A percentile compares a stretch with the other conserved stretches of the same genome.
Evolutionary conservation across 306 rosid species (phyloP).

Genomic region (Cicer pinnatifidum): DNA sequence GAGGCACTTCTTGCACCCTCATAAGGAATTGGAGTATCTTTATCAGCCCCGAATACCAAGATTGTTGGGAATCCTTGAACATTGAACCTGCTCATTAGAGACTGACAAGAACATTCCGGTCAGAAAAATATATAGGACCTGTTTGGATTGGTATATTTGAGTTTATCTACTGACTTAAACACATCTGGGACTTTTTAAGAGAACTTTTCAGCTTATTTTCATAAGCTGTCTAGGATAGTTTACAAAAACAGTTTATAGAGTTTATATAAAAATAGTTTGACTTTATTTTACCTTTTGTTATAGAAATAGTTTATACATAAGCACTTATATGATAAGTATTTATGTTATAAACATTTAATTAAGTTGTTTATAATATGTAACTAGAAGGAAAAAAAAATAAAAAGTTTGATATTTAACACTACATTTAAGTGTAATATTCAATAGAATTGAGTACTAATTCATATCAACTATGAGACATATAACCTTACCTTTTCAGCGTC

Average conservation of each 20-base stretch:
- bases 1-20: slow-evolving; percentile 91
- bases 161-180: too few species aligned
- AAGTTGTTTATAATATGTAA: background rate
- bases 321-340: too few species aligned
- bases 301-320: too few species aligned
- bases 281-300: too few species aligned
- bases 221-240: too few species aligned
- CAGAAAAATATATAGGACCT: slow-evolving; percentile 44
- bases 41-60: slow-evolving; percentile 92
- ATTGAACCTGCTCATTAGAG: slow-evolving; percentile 93
- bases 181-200: too few species aligned
- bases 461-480: slow-evolving; percentile 11
- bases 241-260: too few species aligned
- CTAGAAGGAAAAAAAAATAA: background rate
- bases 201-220: too few species aligned
- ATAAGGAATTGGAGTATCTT: slow-evolving; percentile 82
- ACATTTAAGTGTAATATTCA: background rate
- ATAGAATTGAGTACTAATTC: background rate
- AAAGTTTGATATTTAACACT: background rate
- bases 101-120: slow-evolving; percentile 58
- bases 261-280: too few species aligned
- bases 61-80: slow-evolving; percentile 99
- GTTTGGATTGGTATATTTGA: too few species aligned
- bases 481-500: slow-evolving; percentile 86
- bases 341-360: too few species aligned